phyloP scores from a whole-genome alignment of 306 rosid genomes.

The Gastrolobium villosum region DNA sequence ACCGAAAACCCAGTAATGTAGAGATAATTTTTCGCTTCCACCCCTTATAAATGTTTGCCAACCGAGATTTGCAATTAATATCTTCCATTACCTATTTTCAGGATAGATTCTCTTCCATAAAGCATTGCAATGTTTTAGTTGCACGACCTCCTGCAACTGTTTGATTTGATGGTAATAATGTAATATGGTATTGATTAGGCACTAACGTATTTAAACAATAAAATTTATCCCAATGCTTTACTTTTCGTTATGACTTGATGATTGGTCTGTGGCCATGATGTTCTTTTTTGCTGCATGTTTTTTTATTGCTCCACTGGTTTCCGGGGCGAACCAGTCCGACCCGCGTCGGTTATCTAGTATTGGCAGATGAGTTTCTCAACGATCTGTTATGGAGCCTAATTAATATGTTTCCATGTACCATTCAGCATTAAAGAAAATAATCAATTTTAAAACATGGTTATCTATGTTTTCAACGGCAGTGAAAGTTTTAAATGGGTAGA shows the following conservation, averaged over 20 bases:
- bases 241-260: slow-evolving; percentile 18
- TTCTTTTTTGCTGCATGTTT: not conserved
- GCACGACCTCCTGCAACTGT: slow-evolving; percentile 10
- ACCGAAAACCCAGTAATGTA: slow-evolving; percentile 48
- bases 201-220: not conserved
- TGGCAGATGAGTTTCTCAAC: too few relatives aligned
- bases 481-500: not conserved
- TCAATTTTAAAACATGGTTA: not conserved
- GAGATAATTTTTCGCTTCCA: slow-evolving; percentile 43
- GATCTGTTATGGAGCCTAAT: not conserved
- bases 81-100: slow-evolving; percentile 34
- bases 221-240: not conserved
- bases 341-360: too few relatives aligned
- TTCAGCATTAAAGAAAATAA: slow-evolving; percentile 6
- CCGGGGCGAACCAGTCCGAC: too few relatives aligned
- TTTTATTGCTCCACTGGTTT: too few relatives aligned
- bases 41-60: slow-evolving; percentile 53
- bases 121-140: slow-evolving; percentile 26
- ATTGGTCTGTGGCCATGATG: slow-evolving; percentile 8
- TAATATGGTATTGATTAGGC: slow-evolving; percentile 4
- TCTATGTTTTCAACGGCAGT: slow-evolving; percentile 10
- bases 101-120: slow-evolving; percentile 53
- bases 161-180: slow-evolving; percentile 37
- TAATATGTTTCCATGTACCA: not conserved
- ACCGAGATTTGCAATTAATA: slow-evolving; percentile 48